phyloP scores from a whole-genome alignment of 2,329 filamentous ascomycete species.

The Penicillium sp. region DNA sequence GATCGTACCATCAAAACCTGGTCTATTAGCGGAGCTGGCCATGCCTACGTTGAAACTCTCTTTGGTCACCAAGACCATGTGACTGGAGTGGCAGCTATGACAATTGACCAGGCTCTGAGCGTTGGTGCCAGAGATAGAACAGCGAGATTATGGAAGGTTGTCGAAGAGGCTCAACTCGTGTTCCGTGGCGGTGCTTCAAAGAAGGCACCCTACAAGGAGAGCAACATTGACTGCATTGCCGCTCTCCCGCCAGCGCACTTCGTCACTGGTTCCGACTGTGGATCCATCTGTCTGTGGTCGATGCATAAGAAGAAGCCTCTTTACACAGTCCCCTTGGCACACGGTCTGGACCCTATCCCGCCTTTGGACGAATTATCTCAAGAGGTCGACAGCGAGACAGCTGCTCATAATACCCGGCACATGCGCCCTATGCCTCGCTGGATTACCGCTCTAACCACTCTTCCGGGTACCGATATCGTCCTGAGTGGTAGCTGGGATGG shows the following conservation, averaged over 20 bases:
- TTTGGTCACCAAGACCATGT: conserved; percentile 95
- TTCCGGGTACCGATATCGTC: conserved; percentile 88
- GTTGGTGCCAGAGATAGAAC: conserved; percentile 90
- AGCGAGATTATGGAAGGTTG: conserved; percentile 91
- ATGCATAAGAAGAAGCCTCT: conserved; percentile 93
- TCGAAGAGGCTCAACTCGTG: conserved; percentile 91
- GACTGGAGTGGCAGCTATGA: conserved; percentile 76
- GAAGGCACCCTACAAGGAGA: conserved; percentile 62
- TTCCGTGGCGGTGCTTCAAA: conserved; percentile 73
- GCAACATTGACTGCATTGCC: conserved; percentile 86
- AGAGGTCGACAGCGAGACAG: conserved; percentile 63
- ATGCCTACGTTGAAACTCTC: conserved; percentile 91
- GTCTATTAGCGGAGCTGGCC: conserved; percentile 73
- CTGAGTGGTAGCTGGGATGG: conserved; percentile 95
- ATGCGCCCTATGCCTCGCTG: conserved; percentile 69
- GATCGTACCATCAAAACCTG: conserved; percentile 95
- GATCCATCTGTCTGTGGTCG: conserved; percentile 81
- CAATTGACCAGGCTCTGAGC: conserved; percentile 83
- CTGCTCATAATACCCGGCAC: conserved; percentile 43
- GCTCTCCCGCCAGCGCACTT: conserved; percentile 90
- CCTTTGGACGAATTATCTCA: conserved; percentile 69
- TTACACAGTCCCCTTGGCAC: conserved; percentile 73
- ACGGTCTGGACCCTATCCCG: conserved; percentile 76
- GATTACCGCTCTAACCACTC: conserved; percentile 82
- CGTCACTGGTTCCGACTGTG: conserved; percentile 91